Evolutionary conservation across 1,284 basidiomycete genomes (phyloP).

Genomic region (Marasmius tenuissimus): DNA sequence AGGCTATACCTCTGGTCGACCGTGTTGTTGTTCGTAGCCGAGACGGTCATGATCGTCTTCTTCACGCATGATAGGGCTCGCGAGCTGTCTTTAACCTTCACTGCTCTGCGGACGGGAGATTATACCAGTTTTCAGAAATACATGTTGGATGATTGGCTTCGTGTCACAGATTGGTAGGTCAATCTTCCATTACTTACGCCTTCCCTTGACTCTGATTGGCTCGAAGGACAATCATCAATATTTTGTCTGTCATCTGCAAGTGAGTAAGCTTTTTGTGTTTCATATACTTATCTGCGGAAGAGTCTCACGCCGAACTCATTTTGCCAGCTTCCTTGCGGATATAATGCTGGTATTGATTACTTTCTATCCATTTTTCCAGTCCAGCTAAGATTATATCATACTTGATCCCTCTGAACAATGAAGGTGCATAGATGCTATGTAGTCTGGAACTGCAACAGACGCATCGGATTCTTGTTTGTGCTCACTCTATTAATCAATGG

Average conservation of each 20-base stretch:
- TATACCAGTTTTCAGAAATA: background rate
- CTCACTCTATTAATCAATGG: background rate
- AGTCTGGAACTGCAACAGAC: background rate
- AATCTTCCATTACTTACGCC: background rate
- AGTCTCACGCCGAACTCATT: background rate
- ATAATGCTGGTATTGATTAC: background rate
- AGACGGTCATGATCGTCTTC: background rate
- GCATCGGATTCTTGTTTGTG: background rate
- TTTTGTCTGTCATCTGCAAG: background rate
- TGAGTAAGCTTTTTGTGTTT: background rate
- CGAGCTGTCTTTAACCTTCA: background rate
- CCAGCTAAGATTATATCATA: background rate
- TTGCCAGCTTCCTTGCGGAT: background rate
- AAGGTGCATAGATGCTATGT: background rate
- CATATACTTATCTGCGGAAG: background rate
- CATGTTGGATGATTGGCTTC: background rate
- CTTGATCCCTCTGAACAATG: background rate
- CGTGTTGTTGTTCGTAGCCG: background rate
- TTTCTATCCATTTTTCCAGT: background rate
- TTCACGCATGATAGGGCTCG: background rate
- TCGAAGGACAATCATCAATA: background rate
- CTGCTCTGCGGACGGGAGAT: background rate
- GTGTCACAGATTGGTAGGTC: background rate
- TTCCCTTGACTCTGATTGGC: background rate
- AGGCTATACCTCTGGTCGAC: background rate